These are phyloP conservation scores for Nepenthes mirabilis DNA, from an alignment of 148 eudicot genomes.

Conservation along the genomic window DNA sequence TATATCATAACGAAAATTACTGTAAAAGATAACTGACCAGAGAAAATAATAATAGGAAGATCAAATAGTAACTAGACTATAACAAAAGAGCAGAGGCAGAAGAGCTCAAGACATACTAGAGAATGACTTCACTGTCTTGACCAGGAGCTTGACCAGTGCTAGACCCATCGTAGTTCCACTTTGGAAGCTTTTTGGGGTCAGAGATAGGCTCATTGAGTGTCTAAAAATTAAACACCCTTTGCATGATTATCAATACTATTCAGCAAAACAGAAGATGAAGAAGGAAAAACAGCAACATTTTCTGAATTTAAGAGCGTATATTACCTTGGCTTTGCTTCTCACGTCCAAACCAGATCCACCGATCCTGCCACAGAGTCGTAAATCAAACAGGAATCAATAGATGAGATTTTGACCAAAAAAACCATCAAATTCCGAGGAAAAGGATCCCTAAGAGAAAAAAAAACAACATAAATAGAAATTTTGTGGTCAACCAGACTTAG, in stretches of 20 bases:
- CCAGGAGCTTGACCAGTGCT: constrained; percentile 48
- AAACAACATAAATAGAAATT: no score
- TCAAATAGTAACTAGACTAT: not conserved
- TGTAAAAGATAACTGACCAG: no score
- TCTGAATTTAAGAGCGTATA: not conserved
- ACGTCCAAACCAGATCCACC: constrained; percentile 90
- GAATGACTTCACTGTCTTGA: constrained; percentile 45
- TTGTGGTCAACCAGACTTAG: no score
- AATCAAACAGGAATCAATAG: not conserved
- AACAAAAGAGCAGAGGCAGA: not conserved
- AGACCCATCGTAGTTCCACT: constrained; percentile 53
- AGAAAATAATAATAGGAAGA: not conserved
- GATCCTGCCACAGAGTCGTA: constrained; percentile 34
- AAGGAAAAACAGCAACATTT: not conserved
- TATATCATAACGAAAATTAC: no score
- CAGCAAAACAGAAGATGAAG: not conserved
- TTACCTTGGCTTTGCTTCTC: constrained; percentile 93
- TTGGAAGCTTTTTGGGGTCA: constrained; percentile 29
- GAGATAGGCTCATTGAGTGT: constrained; percentile 25
- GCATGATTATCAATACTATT: not conserved
- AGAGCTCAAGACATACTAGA: constrained; percentile 19
- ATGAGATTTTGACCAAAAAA: not conserved
- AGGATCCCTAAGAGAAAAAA: not conserved
- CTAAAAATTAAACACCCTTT: constrained; percentile 7
- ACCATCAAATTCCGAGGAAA: not conserved